These are phyloP conservation scores for Corynascus novoguineensis DNA, from an alignment of 495 filamentous ascomycete genomes.

Conservation along the genomic window DNA sequence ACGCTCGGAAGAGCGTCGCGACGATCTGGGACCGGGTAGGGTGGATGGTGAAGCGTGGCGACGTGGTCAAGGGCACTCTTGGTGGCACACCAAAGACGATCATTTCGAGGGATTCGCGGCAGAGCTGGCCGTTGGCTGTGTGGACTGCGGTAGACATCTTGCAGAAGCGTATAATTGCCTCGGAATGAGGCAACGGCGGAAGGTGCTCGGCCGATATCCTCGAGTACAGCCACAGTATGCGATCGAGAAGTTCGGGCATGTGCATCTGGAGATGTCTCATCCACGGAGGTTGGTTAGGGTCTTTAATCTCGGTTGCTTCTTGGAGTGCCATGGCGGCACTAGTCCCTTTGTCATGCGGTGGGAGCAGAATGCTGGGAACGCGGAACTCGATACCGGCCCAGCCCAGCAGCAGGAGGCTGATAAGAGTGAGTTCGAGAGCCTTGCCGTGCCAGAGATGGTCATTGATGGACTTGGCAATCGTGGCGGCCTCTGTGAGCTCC, in stretches of 20 bases:
- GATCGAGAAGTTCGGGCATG: conserved; percentile 60
- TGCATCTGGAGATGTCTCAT: conserved; percentile 39
- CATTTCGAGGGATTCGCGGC: conserved; percentile 60
- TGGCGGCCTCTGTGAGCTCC: conserved; percentile 75
- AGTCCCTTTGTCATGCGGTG: conserved; percentile 42
- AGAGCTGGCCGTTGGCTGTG: conserved; percentile 60
- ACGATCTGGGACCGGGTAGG: conserved; percentile 63
- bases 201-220: conserved; percentile 76
- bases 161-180: conserved; percentile 73
- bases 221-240: conserved; percentile 76
- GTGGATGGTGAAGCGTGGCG: conserved; percentile 43
- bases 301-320: conserved; percentile 39
- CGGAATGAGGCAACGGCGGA: conserved; percentile 73
- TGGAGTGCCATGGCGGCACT: conserved; percentile 43
- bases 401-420: conserved; percentile 76
- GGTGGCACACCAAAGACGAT: conserved; percentile 48
- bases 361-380: conserved; percentile 53
- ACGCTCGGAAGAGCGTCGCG: conserved; percentile 62
- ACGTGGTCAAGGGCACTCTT: conserved; percentile 33
- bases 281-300: conserved; percentile 39
- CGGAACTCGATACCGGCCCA: conserved; percentile 85
- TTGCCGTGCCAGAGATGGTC: conserved; percentile 98
- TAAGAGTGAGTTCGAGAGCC: conserved; percentile 77
- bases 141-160: conserved; percentile 68
- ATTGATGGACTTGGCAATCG: conserved; percentile 69